These are phyloP conservation scores for Alternaria hordeiaustralica DNA, from an alignment of 2,329 filamentous ascomycete genomes.

Conservation along the genomic window DNA sequence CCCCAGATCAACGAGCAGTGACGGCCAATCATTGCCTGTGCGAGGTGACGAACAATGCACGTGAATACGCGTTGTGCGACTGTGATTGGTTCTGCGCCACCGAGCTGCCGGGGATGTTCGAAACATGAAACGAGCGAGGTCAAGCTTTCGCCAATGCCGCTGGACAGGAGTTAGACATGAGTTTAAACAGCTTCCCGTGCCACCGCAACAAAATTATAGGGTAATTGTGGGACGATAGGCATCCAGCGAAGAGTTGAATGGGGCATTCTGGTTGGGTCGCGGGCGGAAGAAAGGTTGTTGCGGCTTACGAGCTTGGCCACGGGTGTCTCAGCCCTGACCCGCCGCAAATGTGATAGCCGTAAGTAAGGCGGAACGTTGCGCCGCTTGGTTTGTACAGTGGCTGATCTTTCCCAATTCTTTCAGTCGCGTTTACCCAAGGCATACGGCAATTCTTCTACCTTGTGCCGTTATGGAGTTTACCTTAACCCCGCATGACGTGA, in stretches of 20 bases:
- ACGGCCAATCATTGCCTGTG: constrained; percentile 18
- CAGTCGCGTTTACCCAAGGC: background rate
- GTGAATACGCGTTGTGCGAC: constrained; percentile 11
- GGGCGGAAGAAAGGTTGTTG: background rate
- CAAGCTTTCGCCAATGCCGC: constrained; percentile 31
- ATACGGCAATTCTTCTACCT: background rate
- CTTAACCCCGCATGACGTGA: constrained; percentile 2
- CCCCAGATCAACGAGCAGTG: background rate
- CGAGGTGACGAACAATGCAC: constrained; percentile 6
- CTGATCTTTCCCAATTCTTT: background rate
- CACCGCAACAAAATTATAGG: background rate
- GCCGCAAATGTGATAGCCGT: background rate
- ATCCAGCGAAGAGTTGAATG: background rate
- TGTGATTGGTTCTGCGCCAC: constrained; percentile 24
- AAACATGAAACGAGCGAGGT: constrained; percentile 32
- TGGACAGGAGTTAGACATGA: background rate
- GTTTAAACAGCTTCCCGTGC: constrained; percentile 2
- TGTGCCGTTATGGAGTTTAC: background rate
- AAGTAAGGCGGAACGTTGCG: background rate
- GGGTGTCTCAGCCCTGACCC: background rate
- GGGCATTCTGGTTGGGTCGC: background rate
- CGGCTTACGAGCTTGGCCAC: background rate
- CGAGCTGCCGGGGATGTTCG: constrained; percentile 19
- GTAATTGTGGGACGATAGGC: background rate
- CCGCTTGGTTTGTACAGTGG: background rate